These are phyloP conservation scores for Scortechinia acanthostroma DNA, from an alignment of 2,329 filamentous ascomycete species.

Conservation along the genomic window DNA sequence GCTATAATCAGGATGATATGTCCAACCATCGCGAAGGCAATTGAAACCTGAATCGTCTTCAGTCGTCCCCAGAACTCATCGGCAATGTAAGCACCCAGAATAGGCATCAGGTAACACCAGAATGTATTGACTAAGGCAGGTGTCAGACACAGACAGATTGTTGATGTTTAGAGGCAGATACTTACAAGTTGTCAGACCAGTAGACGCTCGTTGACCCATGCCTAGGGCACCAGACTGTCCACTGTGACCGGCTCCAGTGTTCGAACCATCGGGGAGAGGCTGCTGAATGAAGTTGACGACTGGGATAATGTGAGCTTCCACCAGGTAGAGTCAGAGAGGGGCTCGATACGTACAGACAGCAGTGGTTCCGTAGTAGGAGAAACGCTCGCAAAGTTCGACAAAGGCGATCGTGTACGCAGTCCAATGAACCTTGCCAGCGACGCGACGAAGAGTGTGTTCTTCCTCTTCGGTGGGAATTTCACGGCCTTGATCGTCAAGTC, in stretches of 20 bases:
- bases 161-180: slow-evolving; percentile 20
- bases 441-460: slow-evolving; percentile 35
- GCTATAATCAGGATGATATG: slow-evolving; percentile 52
- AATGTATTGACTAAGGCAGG: slow-evolving; percentile 6
- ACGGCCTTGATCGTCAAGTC: neutral
- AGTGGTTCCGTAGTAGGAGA: slow-evolving; percentile 57
- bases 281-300: slow-evolving; percentile 44
- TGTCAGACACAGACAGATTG: slow-evolving; percentile 12
- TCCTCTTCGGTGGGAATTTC: neutral
- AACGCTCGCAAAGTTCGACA: slow-evolving; percentile 57
- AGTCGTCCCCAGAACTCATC: slow-evolving; percentile 58
- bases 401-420: slow-evolving; percentile 51
- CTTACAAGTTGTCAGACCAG: slow-evolving; percentile 16
- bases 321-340: slow-evolving; percentile 1
- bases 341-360: slow-evolving; percentile 39
- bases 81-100: slow-evolving; percentile 37
- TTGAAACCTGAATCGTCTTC: slow-evolving; percentile 52
- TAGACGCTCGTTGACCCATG: slow-evolving; percentile 16
- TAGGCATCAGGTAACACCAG: slow-evolving; percentile 9
- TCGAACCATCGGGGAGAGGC: slow-evolving; percentile 29
- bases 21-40: slow-evolving; percentile 46
- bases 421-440: slow-evolving; percentile 44
- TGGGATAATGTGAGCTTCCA: no score
- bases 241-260: slow-evolving; percentile 31
- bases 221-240: slow-evolving; percentile 8